Percentiles rank a stretch among this genome's conserved stretches.
Conservation (phyloP, 345 rosid genomes). For the Kernera saxatilis region DNA sequence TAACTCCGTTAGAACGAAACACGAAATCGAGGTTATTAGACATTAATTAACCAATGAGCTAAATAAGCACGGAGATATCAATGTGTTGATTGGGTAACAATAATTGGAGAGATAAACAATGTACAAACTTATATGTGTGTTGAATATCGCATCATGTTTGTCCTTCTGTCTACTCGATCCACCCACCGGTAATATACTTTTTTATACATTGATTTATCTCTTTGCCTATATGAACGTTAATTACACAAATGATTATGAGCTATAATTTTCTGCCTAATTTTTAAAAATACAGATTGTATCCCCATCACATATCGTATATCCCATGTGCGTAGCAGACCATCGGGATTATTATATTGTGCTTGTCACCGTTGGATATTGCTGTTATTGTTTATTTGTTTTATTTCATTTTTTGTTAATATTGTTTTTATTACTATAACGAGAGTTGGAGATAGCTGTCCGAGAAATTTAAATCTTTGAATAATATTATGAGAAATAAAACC, state of each 20-base stretch:
- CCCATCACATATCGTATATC: background rate
- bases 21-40: background rate
- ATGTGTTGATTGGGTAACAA: background rate
- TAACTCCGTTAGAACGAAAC: background rate
- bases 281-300: background rate
- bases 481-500: background rate
- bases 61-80: background rate
- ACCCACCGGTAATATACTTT: background rate
- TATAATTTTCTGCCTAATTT: background rate
- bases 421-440: background rate
- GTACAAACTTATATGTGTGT: background rate
- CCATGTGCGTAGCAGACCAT: conserved; percentile 18
- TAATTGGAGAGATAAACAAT: background rate
- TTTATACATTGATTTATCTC: background rate
- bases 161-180: conserved; percentile 14
- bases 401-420: background rate
- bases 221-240: background rate
- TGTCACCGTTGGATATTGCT: conserved; percentile 6
- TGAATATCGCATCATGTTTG: background rate
- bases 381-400: background rate
- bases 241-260: background rate
- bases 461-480: background rate
- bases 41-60: background rate
- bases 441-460: conserved; percentile 24
- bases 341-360: background rate